A percentile compares a stretch with the other conserved stretches of the same genome.
These are phyloP conservation scores for Acrodontium crateriforme DNA, from an alignment of 2,329 filamentous ascomycete species.

Conservation along the genomic window DNA sequence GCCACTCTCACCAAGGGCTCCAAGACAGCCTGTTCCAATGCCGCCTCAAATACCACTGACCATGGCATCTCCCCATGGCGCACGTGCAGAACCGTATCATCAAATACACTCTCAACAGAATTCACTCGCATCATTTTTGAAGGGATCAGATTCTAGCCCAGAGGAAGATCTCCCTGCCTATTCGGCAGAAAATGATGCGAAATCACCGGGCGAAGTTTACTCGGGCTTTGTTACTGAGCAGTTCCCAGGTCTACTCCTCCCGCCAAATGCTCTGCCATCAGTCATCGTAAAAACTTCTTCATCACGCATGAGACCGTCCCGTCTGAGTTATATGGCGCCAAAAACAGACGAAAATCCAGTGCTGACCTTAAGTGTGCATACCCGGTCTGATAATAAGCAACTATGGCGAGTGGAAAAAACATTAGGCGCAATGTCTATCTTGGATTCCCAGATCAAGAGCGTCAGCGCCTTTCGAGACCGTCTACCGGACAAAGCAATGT, in stretches of 20 bases:
- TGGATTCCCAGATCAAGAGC: slow-evolving; percentile 71
- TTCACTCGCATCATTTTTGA: slow-evolving; percentile 11
- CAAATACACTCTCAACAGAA: slow-evolving; percentile 13
- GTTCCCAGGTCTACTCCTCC: slow-evolving; percentile 70
- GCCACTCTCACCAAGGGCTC: slow-evolving; percentile 57
- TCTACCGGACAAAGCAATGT: slow-evolving; percentile 73
- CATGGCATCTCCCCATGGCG: slow-evolving; percentile 39
- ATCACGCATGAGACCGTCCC: slow-evolving; percentile 84
- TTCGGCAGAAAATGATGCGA: slow-evolving; percentile 12
- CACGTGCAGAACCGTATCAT: slow-evolving; percentile 24
- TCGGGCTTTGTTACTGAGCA: slow-evolving; percentile 71
- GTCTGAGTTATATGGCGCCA: slow-evolving; percentile 67
- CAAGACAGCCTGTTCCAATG: slow-evolving; percentile 58
- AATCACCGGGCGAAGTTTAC: slow-evolving; percentile 42
- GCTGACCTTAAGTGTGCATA: slow-evolving; percentile 77
- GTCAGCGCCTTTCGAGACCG: slow-evolving; percentile 57
- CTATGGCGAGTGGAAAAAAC: slow-evolving; percentile 95
- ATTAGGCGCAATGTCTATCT: slow-evolving; percentile 59
- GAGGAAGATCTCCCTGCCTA: slow-evolving; percentile 14
- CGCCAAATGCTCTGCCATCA: slow-evolving; percentile 76
- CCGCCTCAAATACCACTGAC: slow-evolving; percentile 55
- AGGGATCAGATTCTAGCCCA: slow-evolving; percentile 12
- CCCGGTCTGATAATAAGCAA: slow-evolving; percentile 60
- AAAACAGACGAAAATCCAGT: slow-evolving; percentile 83
- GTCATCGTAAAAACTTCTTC: slow-evolving; percentile 81